Percentiles rank a stretch among this genome's conserved stretches.
Conservation (phyloP, 2,329 filamentous ascomycete species). For the Diaporthe sp. region DNA sequence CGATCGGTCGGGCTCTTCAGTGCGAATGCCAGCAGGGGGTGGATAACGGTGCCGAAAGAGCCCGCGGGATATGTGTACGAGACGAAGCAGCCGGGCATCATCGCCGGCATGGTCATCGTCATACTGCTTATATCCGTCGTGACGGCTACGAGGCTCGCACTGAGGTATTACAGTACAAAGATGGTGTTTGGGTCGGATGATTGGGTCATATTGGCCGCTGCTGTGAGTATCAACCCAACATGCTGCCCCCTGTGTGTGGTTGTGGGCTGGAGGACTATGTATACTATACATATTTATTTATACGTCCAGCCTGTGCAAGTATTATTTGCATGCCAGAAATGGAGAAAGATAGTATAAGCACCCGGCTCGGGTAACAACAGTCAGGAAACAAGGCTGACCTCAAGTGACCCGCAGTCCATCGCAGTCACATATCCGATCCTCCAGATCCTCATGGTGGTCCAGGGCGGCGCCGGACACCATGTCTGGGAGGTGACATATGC, state of each 20-base stretch:
- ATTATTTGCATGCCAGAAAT: not conserved
- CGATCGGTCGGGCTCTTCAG: constrained; percentile 41
- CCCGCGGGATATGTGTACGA: constrained; percentile 46
- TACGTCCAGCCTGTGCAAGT: not conserved
- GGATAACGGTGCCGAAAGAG: constrained; percentile 40
- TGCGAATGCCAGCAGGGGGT: constrained; percentile 24
- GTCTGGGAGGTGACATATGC: constrained; percentile 52
- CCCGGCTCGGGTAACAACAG: not conserved
- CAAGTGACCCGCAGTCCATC: constrained; percentile 1
- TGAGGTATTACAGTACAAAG: constrained; percentile 46
- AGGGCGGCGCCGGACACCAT: constrained; percentile 8
- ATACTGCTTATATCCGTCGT: constrained; percentile 48
- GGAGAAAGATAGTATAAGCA: not conserved
- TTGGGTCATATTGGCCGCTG: constrained; percentile 50
- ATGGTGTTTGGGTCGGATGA: constrained; percentile 53
- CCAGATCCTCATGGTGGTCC: constrained; percentile 22
- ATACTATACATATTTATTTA: not conserved
- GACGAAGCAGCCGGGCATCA: constrained; percentile 47
- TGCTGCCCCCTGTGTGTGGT: not conserved
- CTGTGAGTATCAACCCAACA: constrained; percentile 43
- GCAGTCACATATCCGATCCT: constrained; percentile 35
- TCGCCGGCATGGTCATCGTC: constrained; percentile 48
- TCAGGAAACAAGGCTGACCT: not conserved
- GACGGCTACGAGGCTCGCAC: constrained; percentile 48
- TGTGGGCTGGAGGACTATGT: not conserved